These are phyloP conservation scores for Nematocida sp. DNA, from an alignment of 371 early-diverging fungal genomes.

Conservation along the genomic window DNA sequence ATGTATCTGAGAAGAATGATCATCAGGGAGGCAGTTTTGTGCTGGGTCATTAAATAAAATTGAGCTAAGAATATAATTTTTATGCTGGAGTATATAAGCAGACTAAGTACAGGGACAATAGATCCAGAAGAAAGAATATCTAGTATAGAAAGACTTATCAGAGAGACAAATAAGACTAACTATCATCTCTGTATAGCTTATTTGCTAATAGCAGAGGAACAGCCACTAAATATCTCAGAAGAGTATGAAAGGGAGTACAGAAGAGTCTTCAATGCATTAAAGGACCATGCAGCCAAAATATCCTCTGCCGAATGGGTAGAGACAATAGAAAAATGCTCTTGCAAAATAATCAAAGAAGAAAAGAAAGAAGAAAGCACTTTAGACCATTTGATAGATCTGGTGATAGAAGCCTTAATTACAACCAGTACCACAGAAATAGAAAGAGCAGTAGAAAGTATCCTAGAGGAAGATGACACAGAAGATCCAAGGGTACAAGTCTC, in stretches of 20 bases:
- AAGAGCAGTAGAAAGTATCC: neutral
- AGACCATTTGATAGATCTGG: neutral
- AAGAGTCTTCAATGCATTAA: neutral
- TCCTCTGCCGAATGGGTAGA: neutral
- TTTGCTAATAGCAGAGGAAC: constrained; percentile 1
- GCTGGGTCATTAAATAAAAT: no score
- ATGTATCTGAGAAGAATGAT: no score
- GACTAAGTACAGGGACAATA: neutral
- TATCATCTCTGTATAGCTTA: constrained; percentile 6
- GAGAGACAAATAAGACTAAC: neutral
- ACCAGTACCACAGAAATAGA: constrained; percentile 39
- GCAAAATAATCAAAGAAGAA: constrained; percentile 5
- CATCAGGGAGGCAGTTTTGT: no score
- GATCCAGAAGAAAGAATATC: neutral
- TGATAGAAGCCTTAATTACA: constrained; percentile 35
- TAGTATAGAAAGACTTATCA: neutral
- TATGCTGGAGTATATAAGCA: neutral
- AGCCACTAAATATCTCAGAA: neutral
- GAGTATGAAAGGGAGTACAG: neutral
- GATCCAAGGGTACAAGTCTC: neutral
- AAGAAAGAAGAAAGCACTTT: neutral
- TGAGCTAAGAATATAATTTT: no score
- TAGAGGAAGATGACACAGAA: neutral
- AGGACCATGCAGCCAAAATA: neutral
- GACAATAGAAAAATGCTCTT: neutral